Conservation (phyloP, 1,139 yeast genomes). For the Nakaseomyces sp. region DNA sequence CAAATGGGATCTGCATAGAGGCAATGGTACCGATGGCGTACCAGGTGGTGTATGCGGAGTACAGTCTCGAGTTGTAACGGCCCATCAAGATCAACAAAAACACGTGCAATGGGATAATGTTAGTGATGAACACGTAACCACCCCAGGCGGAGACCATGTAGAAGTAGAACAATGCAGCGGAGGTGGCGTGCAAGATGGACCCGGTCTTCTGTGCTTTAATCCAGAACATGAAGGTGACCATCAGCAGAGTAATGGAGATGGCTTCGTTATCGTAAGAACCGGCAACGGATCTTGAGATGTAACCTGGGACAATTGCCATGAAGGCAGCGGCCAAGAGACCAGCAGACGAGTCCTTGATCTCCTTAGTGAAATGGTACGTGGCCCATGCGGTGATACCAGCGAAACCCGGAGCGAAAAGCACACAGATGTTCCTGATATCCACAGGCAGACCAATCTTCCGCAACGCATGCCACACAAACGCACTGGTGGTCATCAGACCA, state of each 20-base stretch:
- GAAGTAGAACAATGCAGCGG: slow-evolving; percentile 83
- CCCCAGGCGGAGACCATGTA: slow-evolving; percentile 99
- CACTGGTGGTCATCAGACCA: slow-evolving; percentile 95
- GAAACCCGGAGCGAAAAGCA: slow-evolving; percentile 91
- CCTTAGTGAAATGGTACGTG: slow-evolving; percentile 82
- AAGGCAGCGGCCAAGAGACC: slow-evolving; percentile 89
- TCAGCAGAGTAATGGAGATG: slow-evolving; percentile 88
- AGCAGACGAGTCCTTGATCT: slow-evolving; percentile 83
- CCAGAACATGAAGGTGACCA: slow-evolving; percentile 96
- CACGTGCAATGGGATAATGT: slow-evolving; percentile 91
- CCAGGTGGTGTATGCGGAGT: slow-evolving; percentile 94
- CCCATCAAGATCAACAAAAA: slow-evolving; percentile 92
- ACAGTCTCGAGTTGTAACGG: slow-evolving; percentile 71
- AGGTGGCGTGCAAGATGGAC: slow-evolving; percentile 72
- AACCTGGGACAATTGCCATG: slow-evolving; percentile 98
- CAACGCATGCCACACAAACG: slow-evolving; percentile 72
- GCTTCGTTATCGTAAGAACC: slow-evolving; percentile 99
- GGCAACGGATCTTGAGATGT: slow-evolving; percentile 95
- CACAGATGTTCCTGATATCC: slow-evolving; percentile 94
- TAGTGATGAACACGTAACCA: slow-evolving; percentile 97
- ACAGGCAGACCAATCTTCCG: slow-evolving; percentile 67
- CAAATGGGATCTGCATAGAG: slow-evolving; percentile 98
- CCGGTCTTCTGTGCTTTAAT: slow-evolving; percentile 88
- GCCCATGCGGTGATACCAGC: slow-evolving; percentile 88
- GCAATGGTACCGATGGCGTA: slow-evolving; percentile 92